Evolutionary conservation across 805 yeast species (phyloP).

Genomic region (Pichia gijzeniarum): DNA sequence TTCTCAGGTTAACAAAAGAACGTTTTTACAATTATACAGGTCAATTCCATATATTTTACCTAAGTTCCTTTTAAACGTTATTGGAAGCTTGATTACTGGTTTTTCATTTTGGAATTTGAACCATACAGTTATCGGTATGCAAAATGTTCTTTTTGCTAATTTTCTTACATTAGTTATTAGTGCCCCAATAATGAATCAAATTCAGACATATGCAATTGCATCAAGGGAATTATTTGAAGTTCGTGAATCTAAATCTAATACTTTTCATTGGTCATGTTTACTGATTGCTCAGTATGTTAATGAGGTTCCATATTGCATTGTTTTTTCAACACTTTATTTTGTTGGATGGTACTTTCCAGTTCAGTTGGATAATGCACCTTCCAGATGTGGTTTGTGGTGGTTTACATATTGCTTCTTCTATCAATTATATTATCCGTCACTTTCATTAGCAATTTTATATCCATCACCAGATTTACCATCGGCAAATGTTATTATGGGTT

Average conservation of each 20-base stretch:
- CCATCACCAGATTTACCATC: constrained; percentile 62
- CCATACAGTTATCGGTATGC: constrained; percentile 47
- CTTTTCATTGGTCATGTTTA: constrained; percentile 64
- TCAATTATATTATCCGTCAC: constrained; percentile 39
- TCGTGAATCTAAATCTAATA: constrained; percentile 64
- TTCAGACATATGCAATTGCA: constrained; percentile 50
- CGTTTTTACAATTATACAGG: constrained; percentile 39
- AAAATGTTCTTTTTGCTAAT: constrained; percentile 47
- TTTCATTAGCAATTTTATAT: constrained; percentile 50
- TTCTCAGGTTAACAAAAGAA: constrained; percentile 33
- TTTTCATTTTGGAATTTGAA: constrained; percentile 58
- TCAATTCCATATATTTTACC: constrained; percentile 43
- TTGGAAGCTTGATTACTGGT: constrained; percentile 43
- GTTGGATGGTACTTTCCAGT: constrained; percentile 34
- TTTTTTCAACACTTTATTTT: constrained; percentile 43
- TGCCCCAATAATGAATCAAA: constrained; percentile 57
- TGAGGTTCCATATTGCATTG: constrained; percentile 56
- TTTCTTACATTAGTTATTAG: constrained; percentile 52
- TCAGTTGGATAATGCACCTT: constrained; percentile 29
- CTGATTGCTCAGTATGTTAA: constrained; percentile 45
- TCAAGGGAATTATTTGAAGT: constrained; percentile 62
- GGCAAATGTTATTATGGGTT: constrained; percentile 53
- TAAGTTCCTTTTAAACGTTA: constrained; percentile 35
- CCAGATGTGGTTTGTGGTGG: constrained; percentile 45
- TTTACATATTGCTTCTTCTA: constrained; percentile 32